Evolutionary conservation across 176 grass and related monocot species (phyloP), one percentile per base, ranked within the genome.

Genomic region (Pontederia paniculata): DNA sequence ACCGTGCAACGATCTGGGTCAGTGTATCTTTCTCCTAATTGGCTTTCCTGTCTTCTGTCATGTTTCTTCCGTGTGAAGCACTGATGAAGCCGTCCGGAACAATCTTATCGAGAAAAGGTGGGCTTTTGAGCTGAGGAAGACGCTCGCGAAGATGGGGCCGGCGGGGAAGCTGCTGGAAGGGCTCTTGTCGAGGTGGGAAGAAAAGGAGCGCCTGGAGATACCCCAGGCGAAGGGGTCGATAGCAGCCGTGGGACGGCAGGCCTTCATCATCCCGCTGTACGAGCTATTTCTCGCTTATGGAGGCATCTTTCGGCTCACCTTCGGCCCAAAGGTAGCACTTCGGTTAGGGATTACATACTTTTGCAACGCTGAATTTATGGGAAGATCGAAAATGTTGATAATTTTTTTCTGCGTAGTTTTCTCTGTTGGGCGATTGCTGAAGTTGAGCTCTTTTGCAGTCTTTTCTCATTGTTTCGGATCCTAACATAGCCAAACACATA

Each of bases 391-490:
- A 57, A 57, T 3, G 15, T 23, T 12, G 21, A 14, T 12, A 56
- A 21, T 12, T 56, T 31, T 11, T 45, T 20, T 31, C 44, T 57
- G 31, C 10, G 45, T 16, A 9, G 8, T 12, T 22, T 23, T 12
- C 17, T 16, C 20, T 2, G 20, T 28, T 9, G 44, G 42, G 53
- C 15, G 1, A 17, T 21, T 9, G 7, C 12, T 52, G 37, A 12
- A 2, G 41, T 65, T 23, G 51, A 5, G 57, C 56, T 12, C 59
- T 62, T 10, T 44, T 44, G 18, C 63, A 98, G 93, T 91, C 93
- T 49, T 98, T 98, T 68, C 83, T 98, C 11, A 98, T 98, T 16
- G 86, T 98, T 66, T 98, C 86, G 57, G 93, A 98, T 70, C 93
- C 93, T 2, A 69, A 17, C 16, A 81, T 98, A 47, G 86, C 93